These are phyloP conservation scores for Athelia psychrophila DNA, from an alignment of 1,284 basidiomycete species.

Conservation along the genomic window DNA sequence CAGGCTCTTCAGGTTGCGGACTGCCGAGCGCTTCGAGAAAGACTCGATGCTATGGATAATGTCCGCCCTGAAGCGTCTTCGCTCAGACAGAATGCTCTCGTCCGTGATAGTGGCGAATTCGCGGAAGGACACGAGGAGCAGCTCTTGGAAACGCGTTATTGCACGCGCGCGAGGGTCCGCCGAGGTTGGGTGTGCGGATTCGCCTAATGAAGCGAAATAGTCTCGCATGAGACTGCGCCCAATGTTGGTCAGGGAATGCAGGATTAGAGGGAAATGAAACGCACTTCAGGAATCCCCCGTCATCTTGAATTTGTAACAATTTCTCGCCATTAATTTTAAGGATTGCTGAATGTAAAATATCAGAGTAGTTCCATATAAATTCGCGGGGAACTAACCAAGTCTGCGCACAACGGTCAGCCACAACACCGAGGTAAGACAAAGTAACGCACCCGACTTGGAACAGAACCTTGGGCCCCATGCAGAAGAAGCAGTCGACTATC, in stretches of 20 bases:
- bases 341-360: constrained; percentile 59
- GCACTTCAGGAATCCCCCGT: constrained; percentile 94
- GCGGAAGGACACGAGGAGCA: constrained; percentile 93
- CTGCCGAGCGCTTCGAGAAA: constrained; percentile 93
- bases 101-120: constrained; percentile 98
- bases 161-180: constrained; percentile 88
- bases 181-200: constrained; percentile 92
- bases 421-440: constrained; percentile 5
- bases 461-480: constrained; percentile 97
- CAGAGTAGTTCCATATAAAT: constrained; percentile 4
- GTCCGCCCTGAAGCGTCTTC: constrained; percentile 85
- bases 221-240: constrained; percentile 79
- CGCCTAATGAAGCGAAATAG: constrained; percentile 93
- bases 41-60: constrained; percentile 93
- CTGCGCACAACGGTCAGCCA: constrained; percentile 18
- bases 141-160: constrained; percentile 97
- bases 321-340: constrained; percentile 98
- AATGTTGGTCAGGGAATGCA: constrained; percentile 3
- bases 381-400: constrained; percentile 36
- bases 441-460: constrained; percentile 90
- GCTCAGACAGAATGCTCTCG: constrained; percentile 89
- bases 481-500: constrained; percentile 98
- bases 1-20: constrained; percentile 84
- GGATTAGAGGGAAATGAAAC: constrained; percentile 14
- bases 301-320: constrained; percentile 93